Evolutionary conservation across 2,329 filamentous ascomycete genomes (phyloP).

Genomic region (Hypoxylon sp.): DNA sequence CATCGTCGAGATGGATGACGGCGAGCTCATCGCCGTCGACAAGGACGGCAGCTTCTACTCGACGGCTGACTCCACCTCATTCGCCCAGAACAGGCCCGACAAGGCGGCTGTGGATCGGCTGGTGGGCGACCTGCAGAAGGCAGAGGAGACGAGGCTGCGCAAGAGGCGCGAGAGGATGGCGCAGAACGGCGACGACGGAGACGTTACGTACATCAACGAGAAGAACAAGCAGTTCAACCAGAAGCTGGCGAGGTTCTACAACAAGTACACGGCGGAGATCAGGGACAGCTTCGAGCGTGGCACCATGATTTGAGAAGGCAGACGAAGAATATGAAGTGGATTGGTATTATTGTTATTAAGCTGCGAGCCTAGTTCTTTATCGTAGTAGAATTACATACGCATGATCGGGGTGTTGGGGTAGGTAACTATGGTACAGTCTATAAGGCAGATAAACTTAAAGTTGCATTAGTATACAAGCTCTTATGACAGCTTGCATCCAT

Average conservation of each 20-base stretch:
- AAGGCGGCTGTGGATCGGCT: slow-evolving; percentile 89
- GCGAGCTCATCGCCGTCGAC: slow-evolving; percentile 94
- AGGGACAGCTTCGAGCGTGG: slow-evolving; percentile 97
- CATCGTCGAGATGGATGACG: slow-evolving; percentile 94
- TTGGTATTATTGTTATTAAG: slow-evolving; percentile 12
- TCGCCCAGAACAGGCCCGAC: slow-evolving; percentile 86
- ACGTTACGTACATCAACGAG: slow-evolving; percentile 99
- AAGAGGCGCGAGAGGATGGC: slow-evolving; percentile 84
- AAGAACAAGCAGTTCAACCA: slow-evolving; percentile 99
- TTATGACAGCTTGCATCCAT: slow-evolving; percentile 5
- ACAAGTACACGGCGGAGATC: slow-evolving; percentile 98
- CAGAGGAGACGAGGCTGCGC: slow-evolving; percentile 87
- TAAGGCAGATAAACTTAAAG: slow-evolving; percentile 13
- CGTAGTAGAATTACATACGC: slow-evolving; percentile 26
- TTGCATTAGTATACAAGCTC: slow-evolving; percentile 37
- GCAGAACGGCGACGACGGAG: slow-evolving; percentile 83
- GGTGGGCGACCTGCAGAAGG: slow-evolving; percentile 86
- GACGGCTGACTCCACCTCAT: slow-evolving; percentile 83
- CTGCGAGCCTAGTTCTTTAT: slow-evolving; percentile 14
- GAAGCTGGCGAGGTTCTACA: slow-evolving; percentile 95
- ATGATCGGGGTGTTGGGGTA: slow-evolving; percentile 25
- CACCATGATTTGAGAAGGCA: slow-evolving; percentile 80
- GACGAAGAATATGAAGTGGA: not conserved
- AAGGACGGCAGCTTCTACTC: slow-evolving; percentile 91
- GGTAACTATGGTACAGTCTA: slow-evolving; percentile 46